Evolutionary conservation across 257 asterid species (phyloP).

Genomic region (Solanum neorickii): DNA sequence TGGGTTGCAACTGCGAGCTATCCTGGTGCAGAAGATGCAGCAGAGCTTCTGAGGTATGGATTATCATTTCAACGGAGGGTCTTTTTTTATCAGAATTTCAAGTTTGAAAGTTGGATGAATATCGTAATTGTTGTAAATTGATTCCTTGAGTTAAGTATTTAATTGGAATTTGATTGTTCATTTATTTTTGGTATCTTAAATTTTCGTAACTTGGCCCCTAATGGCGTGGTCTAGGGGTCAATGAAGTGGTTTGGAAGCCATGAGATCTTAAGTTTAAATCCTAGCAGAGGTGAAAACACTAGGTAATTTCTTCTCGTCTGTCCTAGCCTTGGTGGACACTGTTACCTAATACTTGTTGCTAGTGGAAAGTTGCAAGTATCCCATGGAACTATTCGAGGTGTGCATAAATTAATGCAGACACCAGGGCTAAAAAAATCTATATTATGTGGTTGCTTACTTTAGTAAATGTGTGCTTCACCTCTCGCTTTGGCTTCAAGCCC

Average conservation of each 20-base stretch:
- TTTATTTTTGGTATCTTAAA: not conserved
- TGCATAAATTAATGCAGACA: not conserved
- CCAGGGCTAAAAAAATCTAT: not conserved
- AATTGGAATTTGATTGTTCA: not conserved
- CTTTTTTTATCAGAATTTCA: not conserved
- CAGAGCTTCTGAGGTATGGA: constrained; percentile 73
- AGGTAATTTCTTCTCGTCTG: not conserved
- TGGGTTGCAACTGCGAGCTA: constrained; percentile 46
- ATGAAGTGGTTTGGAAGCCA: not conserved
- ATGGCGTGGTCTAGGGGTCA: not conserved
- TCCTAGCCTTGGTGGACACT: not conserved
- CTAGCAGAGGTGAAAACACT: not conserved
- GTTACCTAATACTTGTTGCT: not conserved
- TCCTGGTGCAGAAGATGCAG: constrained; percentile 73
- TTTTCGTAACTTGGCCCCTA: not conserved
- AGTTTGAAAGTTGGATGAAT: not conserved
- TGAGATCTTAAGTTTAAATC: not conserved
- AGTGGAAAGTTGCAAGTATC: not conserved
- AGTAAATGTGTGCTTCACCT: not conserved
- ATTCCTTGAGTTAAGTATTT: not conserved
- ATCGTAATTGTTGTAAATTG: not conserved
- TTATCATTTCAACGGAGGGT: not conserved
- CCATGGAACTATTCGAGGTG: not conserved
- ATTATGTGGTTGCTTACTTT: not conserved
- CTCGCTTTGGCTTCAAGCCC: not conserved